Evolutionary conservation across 768 basidiomycete species (phyloP).

Genomic region (Auricularia auricula-judae): DNA sequence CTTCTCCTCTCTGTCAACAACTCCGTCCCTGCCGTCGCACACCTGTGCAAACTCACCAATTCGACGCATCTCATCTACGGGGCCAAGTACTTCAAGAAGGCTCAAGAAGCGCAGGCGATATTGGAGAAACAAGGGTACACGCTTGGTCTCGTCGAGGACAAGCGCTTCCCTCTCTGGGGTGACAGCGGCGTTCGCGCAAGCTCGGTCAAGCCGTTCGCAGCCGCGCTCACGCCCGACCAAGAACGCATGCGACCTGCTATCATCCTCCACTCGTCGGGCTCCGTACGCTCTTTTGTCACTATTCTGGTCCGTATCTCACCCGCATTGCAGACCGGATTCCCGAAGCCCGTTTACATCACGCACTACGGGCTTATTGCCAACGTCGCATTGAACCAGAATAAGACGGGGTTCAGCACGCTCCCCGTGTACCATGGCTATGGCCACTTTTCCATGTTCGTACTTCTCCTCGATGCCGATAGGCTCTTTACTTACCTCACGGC

Average conservation of each 20-base stretch:
- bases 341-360: slow-evolving; percentile 30
- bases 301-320: neutral
- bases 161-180: slow-evolving; percentile 32
- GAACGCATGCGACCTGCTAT: slow-evolving; percentile 23
- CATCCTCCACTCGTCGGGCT: slow-evolving; percentile 36
- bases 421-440: slow-evolving; percentile 35
- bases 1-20: slow-evolving; percentile 35
- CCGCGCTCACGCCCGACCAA: slow-evolving; percentile 21
- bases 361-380: slow-evolving; percentile 27
- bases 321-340: slow-evolving; percentile 31
- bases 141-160: slow-evolving; percentile 20
- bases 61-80: slow-evolving; percentile 30
- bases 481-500: slow-evolving; percentile 3
- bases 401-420: slow-evolving; percentile 31
- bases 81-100: slow-evolving; percentile 23
- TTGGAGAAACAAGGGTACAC: slow-evolving; percentile 16
- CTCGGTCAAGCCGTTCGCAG: slow-evolving; percentile 17
- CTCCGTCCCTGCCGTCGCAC: slow-evolving; percentile 32
- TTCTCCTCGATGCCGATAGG: neutral
- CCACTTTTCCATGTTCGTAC: slow-evolving; percentile 22
- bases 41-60: slow-evolving; percentile 28
- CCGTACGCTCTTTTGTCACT: slow-evolving; percentile 11
- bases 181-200: slow-evolving; percentile 21
- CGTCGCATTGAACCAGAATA: slow-evolving; percentile 23
- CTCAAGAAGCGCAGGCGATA: slow-evolving; percentile 20